Base-by-base conservation (phyloP, 768 basidiomycete species). In the Pleurotus salmoneostramineus region DNA sequence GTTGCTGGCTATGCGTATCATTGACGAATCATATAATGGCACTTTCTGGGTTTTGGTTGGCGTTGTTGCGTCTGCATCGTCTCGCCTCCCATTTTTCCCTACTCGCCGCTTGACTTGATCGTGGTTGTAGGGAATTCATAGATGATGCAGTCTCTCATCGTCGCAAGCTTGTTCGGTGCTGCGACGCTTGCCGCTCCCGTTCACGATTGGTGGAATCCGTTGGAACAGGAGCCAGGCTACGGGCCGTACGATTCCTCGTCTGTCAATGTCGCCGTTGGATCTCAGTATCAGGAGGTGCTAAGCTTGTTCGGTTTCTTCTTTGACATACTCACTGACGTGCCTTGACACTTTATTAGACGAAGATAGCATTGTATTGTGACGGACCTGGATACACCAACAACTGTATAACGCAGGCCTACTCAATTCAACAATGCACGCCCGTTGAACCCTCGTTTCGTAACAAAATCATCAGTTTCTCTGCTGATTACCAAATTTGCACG, bases 341-440 rank as follows among this genome's bases (percentile, higher is more conserved):
- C 44, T 15, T 45, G 12, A 17, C 44, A 11, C 15, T 15, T n/a
- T 45, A 14, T n/a, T 36, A 55, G 15, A 40, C 11, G n/a, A 37
- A 40, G 52, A 21, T 33, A 27, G 52, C 52, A 8, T 42, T 55
- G 15, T 55, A 55, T 31, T 55, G 52, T 27, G 52, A 55, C 11
- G 52, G 52, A 7, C 15, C 37, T n/a, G 17, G 34, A 6, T 55
- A 55, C 27, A 11, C 5, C 5, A 40, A 40, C 7, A 15, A 31
- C 8, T 55, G 52, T 14, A 55, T 43, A 6, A 17, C 52, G 27
- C 52, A 55, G 32, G 35, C 21, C 21, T 55, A 42, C 32, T 10
- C 52, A 3, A 15, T 7, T 11, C n/a, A 33, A 10, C 21, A 55
- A 7, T 55, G 52, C 40, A 55, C 52, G 14, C 40, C 15, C 40